Evolutionary conservation across 345 rosid species (phyloP).

Genomic region (Acer campestre): DNA sequence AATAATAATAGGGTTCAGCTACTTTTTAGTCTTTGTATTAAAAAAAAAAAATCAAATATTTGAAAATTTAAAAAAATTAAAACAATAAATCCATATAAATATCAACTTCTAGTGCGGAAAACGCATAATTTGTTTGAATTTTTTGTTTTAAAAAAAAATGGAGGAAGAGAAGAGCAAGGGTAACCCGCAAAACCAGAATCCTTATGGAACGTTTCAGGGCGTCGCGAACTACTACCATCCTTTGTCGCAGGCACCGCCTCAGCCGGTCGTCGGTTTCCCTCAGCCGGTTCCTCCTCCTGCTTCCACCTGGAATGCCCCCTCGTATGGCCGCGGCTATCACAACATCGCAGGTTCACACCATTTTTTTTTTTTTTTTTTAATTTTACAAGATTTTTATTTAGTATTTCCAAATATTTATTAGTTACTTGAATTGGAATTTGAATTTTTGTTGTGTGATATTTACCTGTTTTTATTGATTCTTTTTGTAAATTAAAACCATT

Average conservation of each 20-base stretch:
- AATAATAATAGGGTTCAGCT: too few species aligned
- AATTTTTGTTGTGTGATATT: not conserved
- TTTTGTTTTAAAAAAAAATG: constrained; percentile 30
- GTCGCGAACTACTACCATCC: constrained; percentile 71
- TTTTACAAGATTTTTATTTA: too few species aligned
- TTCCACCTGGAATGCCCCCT: constrained; percentile 23
- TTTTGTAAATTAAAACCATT: too few species aligned
- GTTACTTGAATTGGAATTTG: not conserved
- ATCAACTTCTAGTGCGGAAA: not conserved
- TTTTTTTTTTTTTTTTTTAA: too few species aligned
- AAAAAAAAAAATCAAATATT: too few species aligned
- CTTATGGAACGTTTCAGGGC: constrained; percentile 92
- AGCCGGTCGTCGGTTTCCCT: constrained; percentile 42
- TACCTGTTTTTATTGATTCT: not conserved
- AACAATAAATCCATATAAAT: too few species aligned
- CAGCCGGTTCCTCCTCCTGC: constrained; percentile 42
- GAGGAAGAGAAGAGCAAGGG: constrained; percentile 47
- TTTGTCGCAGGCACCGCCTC: constrained; percentile 42
- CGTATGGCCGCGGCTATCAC: constrained; percentile 49
- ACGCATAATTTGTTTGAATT: not conserved
- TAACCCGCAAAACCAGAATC: constrained; percentile 36
- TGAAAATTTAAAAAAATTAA: too few species aligned
- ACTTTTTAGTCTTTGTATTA: too few species aligned
- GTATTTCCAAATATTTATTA: not conserved
- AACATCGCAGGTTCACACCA: constrained; percentile 39